A percentile compares a stretch with the other conserved stretches of the same genome.
Evolutionary conservation across 495 filamentous ascomycete genomes (phyloP).

Genomic region (Cercophora sp.): DNA sequence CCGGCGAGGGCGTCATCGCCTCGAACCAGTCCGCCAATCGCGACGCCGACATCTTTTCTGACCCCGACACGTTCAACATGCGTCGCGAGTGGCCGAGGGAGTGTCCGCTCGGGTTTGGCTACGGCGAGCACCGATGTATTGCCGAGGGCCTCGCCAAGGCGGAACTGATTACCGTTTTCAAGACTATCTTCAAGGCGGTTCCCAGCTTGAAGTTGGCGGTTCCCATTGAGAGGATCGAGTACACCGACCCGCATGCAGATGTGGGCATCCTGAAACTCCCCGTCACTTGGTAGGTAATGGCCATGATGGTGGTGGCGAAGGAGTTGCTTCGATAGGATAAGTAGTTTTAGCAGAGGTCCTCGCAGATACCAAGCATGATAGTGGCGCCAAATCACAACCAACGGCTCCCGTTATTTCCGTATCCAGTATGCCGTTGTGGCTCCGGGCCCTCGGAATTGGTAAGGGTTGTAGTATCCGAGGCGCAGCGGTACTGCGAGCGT

Average conservation of each 20-base stretch:
- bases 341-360: background rate
- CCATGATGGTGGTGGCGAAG: background rate
- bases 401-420: no score
- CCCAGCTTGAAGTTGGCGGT: constrained; percentile 37
- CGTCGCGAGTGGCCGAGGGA: constrained; percentile 29
- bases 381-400: no score
- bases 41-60: constrained; percentile 38
- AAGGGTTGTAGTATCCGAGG: no score
- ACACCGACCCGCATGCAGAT: constrained; percentile 31
- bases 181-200: constrained; percentile 26
- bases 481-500: no score
- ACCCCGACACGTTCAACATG: constrained; percentile 41
- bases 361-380: no score
- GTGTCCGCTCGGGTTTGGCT: constrained; percentile 41
- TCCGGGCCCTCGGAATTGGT: no score
- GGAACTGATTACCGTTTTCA: constrained; percentile 36
- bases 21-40: constrained; percentile 45
- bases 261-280: constrained; percentile 38
- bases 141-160: constrained; percentile 38
- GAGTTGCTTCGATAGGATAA: background rate
- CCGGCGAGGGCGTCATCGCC: constrained; percentile 42
- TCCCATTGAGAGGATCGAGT: constrained; percentile 34
- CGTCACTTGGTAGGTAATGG: constrained; percentile 23
- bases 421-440: no score
- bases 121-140: constrained; percentile 40